A percentile compares a stretch with the other conserved stretches of the same genome.
Evolutionary conservation across 177 flowering plant genomes (phyloP).

Genomic region (Telopea speciosissima): DNA sequence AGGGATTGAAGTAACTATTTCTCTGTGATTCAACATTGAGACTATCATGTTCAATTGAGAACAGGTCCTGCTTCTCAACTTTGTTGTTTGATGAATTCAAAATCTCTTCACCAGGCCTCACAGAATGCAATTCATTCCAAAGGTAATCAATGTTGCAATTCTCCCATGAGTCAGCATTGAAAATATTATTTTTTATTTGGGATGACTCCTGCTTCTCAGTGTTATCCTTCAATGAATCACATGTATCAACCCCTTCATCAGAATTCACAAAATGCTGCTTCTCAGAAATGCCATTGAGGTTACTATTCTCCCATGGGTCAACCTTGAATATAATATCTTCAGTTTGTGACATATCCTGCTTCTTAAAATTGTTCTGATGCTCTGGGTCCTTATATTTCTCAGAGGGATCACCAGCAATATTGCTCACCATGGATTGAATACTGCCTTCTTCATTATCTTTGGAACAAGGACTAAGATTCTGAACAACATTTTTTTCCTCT

Average conservation of each 20-base stretch:
- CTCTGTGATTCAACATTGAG: constrained; percentile 17
- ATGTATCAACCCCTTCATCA: no score
- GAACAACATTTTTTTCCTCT: background rate
- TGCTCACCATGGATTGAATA: constrained; percentile 2
- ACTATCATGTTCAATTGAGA: constrained; percentile 8
- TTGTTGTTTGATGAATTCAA: no score
- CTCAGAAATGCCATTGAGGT: no score
- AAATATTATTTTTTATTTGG: no score
- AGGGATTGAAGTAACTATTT: constrained; percentile 5
- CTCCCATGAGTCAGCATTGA: no score
- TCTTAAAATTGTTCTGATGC: constrained; percentile 11
- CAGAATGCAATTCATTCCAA: no score
- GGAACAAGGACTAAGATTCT: background rate
- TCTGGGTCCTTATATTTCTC: constrained; percentile 13
- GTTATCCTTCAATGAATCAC: no score
- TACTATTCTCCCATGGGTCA: no score
- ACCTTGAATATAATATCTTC: background rate
- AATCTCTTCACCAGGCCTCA: no score
- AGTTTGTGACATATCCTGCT: constrained; percentile 12
- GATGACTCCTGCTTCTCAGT: no score
- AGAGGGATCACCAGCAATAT: constrained; percentile 6
- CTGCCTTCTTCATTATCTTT: constrained; percentile 16
- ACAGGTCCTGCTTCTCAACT: constrained; percentile 15
- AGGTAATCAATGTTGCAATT: no score
- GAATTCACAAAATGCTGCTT: no score